These are phyloP conservation scores for Exophiala phaeomuriformis DNA, from an alignment of 2,329 filamentous ascomycete species.

Conservation along the genomic window DNA sequence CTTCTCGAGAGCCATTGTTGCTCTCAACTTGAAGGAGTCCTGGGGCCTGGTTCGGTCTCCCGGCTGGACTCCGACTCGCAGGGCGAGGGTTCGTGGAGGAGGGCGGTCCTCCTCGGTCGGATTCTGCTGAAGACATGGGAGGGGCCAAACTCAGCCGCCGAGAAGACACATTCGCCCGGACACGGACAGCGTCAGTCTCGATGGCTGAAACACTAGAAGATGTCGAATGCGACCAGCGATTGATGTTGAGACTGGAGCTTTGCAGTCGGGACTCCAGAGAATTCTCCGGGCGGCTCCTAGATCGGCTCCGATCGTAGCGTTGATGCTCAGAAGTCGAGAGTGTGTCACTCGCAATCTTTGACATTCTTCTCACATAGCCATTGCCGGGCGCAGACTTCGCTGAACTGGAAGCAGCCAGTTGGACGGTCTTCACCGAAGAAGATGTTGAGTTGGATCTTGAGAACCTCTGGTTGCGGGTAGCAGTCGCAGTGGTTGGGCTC, in stretches of 20 bases:
- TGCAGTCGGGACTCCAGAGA: not conserved
- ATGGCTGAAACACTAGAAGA: slow-evolving; percentile 39
- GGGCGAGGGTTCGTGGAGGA: slow-evolving; percentile 15
- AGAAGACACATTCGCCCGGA: slow-evolving; percentile 18
- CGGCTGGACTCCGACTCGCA: slow-evolving; percentile 19
- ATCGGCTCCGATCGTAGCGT: slow-evolving; percentile 16
- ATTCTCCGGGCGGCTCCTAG: slow-evolving; percentile 17
- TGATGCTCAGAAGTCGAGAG: slow-evolving; percentile 3
- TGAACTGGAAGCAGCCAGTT: slow-evolving; percentile 36
- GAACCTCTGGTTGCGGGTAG: slow-evolving; percentile 21
- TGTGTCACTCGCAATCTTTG: slow-evolving; percentile 25
- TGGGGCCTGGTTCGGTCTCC: slow-evolving; percentile 7
- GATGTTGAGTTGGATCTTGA: slow-evolving; percentile 41
- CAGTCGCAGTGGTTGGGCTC: slow-evolving; percentile 11
- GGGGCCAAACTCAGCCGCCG: slow-evolving; percentile 20
- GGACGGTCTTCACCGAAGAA: slow-evolving; percentile 38
- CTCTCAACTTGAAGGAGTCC: slow-evolving; percentile 8
- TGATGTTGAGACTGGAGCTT: slow-evolving; percentile 36
- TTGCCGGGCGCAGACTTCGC: slow-evolving; percentile 29
- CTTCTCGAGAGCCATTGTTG: slow-evolving; percentile 5
- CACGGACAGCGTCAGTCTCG: slow-evolving; percentile 21
- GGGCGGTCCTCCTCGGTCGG: slow-evolving; percentile 1
- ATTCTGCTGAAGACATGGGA: slow-evolving; percentile 4
- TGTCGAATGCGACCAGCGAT: slow-evolving; percentile 54
- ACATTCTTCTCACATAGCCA: slow-evolving; percentile 21